Evolutionary conservation across 306 rosid genomes (phyloP).

Genomic region (Lathyrus sativus): DNA sequence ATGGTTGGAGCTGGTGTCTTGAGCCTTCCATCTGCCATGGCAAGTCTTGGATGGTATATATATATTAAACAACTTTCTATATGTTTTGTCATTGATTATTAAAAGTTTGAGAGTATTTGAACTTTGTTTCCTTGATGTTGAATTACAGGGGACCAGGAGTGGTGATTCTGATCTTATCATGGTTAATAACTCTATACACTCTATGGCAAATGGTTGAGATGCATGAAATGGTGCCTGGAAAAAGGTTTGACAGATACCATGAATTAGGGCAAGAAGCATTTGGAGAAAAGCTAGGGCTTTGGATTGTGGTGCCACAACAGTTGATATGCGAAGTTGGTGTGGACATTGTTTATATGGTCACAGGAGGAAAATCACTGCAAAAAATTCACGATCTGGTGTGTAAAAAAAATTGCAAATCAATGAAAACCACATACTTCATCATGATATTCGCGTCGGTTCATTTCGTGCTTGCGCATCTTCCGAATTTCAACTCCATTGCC

Average conservation of each 20-base stretch:
- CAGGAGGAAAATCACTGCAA: background rate
- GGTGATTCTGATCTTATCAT: background rate
- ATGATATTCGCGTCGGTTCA: slow-evolving; percentile 1
- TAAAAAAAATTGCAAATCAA: background rate
- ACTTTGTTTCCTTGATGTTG: background rate
- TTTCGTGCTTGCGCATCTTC: background rate
- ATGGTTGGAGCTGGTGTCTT: slow-evolving; percentile 12
- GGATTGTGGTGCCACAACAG: slow-evolving; percentile 5
- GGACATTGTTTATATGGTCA: background rate
- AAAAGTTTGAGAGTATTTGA: too few relatives aligned
- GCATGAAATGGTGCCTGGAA: background rate
- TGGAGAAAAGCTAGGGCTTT: background rate
- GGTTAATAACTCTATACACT: slow-evolving; percentile 1
- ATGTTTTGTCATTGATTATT: too few relatives aligned
- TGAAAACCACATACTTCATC: background rate
- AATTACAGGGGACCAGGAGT: slow-evolving; percentile 2
- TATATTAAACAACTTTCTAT: too few relatives aligned
- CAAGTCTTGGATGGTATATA: slow-evolving; percentile 2
- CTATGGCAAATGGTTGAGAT: slow-evolving; percentile 9
- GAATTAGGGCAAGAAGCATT: background rate
- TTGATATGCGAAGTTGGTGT: background rate
- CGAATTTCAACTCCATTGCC: slow-evolving; percentile 3
- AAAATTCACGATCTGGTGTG: background rate
- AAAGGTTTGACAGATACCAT: slow-evolving; percentile 2
- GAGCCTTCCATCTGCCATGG: slow-evolving; percentile 7